Percentiles rank a stretch among this genome's conserved stretches.
phyloP scores from a whole-genome alignment of 1,284 basidiomycete species.

The Pisolithus thermaeus region DNA sequence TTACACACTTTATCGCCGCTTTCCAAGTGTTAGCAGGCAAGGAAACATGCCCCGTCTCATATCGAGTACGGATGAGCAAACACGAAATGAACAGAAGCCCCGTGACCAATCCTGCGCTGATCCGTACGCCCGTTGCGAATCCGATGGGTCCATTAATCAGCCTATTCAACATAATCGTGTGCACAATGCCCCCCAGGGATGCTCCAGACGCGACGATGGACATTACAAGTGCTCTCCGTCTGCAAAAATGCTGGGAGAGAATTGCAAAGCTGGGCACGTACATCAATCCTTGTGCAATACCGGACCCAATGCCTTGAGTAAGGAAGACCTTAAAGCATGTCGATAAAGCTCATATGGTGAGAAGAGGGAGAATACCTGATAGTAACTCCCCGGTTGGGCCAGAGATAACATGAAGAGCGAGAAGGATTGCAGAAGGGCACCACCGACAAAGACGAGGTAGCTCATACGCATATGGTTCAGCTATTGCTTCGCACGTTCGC shows the following conservation, averaged over 20 bases:
- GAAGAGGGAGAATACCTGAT: constrained; percentile 21
- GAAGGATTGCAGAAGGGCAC: constrained; percentile 22
- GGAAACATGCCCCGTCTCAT: constrained; percentile 3
- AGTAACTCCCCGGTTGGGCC: constrained; percentile 27
- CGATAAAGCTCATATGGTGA: background rate
- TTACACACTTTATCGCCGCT: constrained; percentile 18
- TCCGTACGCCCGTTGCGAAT: constrained; percentile 21
- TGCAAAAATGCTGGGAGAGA: constrained; percentile 33
- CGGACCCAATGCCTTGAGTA: constrained; percentile 28
- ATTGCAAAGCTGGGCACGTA: constrained; percentile 29
- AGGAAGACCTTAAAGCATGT: constrained; percentile 25
- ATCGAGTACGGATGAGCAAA: constrained; percentile 24
- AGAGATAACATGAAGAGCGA: constrained; percentile 35
- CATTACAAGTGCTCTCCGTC: constrained; percentile 24
- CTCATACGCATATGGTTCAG: background rate
- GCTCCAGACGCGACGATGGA: constrained; percentile 28
- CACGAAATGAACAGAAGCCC: constrained; percentile 23
- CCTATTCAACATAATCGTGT: constrained; percentile 38
- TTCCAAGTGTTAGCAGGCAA: constrained; percentile 12
- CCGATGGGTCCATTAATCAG: constrained; percentile 26
- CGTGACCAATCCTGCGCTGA: constrained; percentile 26
- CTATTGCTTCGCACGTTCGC: constrained; percentile 15
- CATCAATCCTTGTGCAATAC: constrained; percentile 29
- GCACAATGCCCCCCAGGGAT: constrained; percentile 25
- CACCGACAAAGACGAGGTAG: constrained; percentile 12